Evolutionary conservation across 2,329 filamentous ascomycete species (phyloP).

Genomic region (Epichloe gansuensis): DNA sequence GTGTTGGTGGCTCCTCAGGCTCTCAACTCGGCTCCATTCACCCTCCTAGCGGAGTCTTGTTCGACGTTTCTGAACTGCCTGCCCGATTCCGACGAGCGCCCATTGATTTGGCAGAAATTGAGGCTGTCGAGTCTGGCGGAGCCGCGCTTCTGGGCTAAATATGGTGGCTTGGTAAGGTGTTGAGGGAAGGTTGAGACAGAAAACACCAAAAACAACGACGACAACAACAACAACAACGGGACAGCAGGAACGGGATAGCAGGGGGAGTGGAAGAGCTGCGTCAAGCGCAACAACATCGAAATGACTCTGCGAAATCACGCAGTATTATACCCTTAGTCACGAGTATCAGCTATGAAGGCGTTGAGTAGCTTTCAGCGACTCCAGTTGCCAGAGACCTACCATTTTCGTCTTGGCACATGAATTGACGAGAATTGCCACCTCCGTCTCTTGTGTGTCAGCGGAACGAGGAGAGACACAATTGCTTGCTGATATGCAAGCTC

Average conservation of each 20-base stretch:
- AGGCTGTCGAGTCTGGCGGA: conserved; percentile 87
- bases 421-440: neutral
- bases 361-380: neutral
- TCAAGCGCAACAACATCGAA: neutral
- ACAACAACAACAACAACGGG: neutral
- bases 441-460: neutral
- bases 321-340: neutral
- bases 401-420: neutral
- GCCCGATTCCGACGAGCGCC: conserved; percentile 64
- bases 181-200: neutral
- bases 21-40: conserved; percentile 58
- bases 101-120: conserved; percentile 75
- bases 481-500: neutral
- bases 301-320: neutral
- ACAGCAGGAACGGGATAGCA: neutral
- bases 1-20: conserved; percentile 51
- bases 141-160: conserved; percentile 43
- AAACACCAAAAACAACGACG: too few species aligned
- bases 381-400: neutral
- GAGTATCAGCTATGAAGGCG: neutral
- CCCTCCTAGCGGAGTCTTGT: conserved; percentile 62
- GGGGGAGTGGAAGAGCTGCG: neutral
- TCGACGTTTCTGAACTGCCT: conserved; percentile 83
- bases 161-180: neutral
- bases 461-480: neutral